A percentile compares a stretch with the other conserved stretches of the same genome.
Evolutionary conservation across 2,329 filamentous ascomycete species (phyloP).

Genomic region (Neopestalotiopsis sp.): DNA sequence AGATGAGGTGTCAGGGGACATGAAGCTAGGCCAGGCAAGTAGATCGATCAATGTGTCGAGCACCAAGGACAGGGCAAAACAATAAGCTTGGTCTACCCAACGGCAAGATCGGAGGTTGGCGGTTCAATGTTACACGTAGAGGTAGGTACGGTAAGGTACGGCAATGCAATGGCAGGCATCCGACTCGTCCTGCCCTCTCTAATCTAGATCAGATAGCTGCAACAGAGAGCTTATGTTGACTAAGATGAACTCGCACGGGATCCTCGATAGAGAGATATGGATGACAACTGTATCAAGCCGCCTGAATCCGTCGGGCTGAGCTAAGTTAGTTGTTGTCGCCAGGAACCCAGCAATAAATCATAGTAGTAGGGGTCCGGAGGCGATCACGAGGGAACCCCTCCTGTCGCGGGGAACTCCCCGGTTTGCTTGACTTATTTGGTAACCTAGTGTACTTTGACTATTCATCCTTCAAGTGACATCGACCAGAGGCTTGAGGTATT

Average conservation of each 20-base stretch:
- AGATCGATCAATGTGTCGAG: not conserved
- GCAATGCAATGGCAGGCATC: conserved; percentile 7
- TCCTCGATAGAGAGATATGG: conserved; percentile 19
- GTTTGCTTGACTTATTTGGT: not conserved
- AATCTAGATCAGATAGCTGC: conserved; percentile 9
- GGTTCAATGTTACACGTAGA: not conserved
- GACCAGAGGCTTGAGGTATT: no score
- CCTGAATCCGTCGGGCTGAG: conserved; percentile 22
- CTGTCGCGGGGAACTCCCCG: conserved; percentile 18
- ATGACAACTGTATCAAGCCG: conserved; percentile 13
- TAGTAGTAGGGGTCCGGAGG: conserved; percentile 3
- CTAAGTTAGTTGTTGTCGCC: conserved; percentile 10
- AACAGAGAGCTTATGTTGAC: conserved; percentile 1
- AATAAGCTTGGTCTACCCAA: not conserved
- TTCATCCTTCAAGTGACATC: no score
- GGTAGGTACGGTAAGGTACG: not conserved
- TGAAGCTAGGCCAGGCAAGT: not conserved
- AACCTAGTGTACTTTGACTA: no score
- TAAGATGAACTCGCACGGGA: conserved; percentile 5
- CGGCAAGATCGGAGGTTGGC: not conserved
- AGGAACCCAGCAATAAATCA: not conserved
- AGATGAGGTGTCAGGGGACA: conserved; percentile 12
- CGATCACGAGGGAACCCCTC: conserved; percentile 17
- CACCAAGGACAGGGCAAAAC: not conserved
- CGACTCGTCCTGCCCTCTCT: conserved; percentile 7